A percentile compares a stretch with the other conserved stretches of the same genome.
Evolutionary conservation across 345 rosid species (phyloP).

Genomic region (Heritiera fomes): DNA sequence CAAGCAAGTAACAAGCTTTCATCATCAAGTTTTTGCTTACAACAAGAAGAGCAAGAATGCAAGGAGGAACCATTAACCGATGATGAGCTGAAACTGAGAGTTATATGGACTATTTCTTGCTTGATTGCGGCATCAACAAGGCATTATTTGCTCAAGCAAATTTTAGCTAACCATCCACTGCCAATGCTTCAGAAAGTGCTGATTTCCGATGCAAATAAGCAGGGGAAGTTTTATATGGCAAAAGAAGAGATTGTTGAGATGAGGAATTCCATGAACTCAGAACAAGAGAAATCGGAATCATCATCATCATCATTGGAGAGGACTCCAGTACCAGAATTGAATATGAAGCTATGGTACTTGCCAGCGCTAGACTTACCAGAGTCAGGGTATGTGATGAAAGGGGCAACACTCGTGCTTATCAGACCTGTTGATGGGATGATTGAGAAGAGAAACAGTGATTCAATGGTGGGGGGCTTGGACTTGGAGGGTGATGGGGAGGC

Average conservation of each 20-base stretch:
- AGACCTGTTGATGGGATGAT: slow-evolving; percentile 28
- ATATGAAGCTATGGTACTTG: slow-evolving; percentile 37
- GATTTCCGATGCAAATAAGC: slow-evolving; percentile 37
- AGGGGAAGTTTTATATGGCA: slow-evolving; percentile 33
- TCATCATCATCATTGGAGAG: slow-evolving; percentile 24
- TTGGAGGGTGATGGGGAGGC: slow-evolving; percentile 24
- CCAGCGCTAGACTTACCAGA: slow-evolving; percentile 43
- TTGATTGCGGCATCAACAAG: slow-evolving; percentile 42
- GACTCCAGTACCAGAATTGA: slow-evolving; percentile 39
- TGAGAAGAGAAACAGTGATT: neutral
- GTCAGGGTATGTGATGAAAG: slow-evolving; percentile 39
- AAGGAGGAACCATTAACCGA: slow-evolving; percentile 16
- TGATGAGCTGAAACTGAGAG: slow-evolving; percentile 35
- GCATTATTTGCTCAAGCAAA: slow-evolving; percentile 35
- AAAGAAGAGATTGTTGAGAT: slow-evolving; percentile 36
- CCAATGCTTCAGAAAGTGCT: slow-evolving; percentile 25
- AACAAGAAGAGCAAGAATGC: neutral
- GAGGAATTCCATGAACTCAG: slow-evolving; percentile 16
- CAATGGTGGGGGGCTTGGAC: slow-evolving; percentile 14
- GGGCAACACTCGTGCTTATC: slow-evolving; percentile 45
- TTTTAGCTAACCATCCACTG: slow-evolving; percentile 26
- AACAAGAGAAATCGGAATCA: neutral
- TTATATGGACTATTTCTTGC: slow-evolving; percentile 43
- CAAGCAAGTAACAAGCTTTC: neutral
- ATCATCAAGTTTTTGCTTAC: neutral